These are phyloP conservation scores for Geranium incanum DNA, from an alignment of 441 rosid species.

Conservation along the genomic window DNA sequence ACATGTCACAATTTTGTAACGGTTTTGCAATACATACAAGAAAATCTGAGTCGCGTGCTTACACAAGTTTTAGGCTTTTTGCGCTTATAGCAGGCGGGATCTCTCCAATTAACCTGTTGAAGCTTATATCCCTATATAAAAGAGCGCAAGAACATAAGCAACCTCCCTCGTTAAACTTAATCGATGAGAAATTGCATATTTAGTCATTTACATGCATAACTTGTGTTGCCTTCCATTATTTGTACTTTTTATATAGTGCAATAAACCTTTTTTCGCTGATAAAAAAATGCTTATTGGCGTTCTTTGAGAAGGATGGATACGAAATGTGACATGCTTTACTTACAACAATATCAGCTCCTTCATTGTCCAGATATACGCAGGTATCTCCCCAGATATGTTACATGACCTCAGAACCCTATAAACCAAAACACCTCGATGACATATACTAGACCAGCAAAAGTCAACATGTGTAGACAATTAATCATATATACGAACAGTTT, in stretches of 20 bases:
- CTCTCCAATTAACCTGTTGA: constrained; percentile 34
- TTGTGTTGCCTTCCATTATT: background rate
- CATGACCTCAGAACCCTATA: constrained; percentile 30
- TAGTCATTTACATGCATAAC: too few species aligned
- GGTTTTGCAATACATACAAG: background rate
- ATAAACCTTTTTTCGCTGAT: too few species aligned
- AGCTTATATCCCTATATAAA: constrained; percentile 41
- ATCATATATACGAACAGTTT: constrained; percentile 17
- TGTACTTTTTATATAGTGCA: too few species aligned
- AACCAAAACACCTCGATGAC: background rate
- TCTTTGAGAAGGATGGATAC: background rate
- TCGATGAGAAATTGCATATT: background rate
- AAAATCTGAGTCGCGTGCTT: constrained; percentile 20
- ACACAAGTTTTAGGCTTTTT: constrained; percentile 22
- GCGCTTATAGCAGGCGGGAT: constrained; percentile 21
- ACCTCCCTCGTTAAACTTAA: background rate
- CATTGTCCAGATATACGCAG: constrained; percentile 25
- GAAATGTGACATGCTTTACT: constrained; percentile 10
- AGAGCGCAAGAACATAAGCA: background rate
- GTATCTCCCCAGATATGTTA: constrained; percentile 26
- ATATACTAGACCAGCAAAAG: background rate
- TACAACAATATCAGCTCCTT: constrained; percentile 17
- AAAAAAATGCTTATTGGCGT: background rate
- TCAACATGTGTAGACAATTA: constrained; percentile 1
- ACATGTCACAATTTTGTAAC: background rate